Evolutionary conservation across 2,329 filamentous ascomycete genomes (phyloP).

Genomic region (Ilyonectria mors-panacis): DNA sequence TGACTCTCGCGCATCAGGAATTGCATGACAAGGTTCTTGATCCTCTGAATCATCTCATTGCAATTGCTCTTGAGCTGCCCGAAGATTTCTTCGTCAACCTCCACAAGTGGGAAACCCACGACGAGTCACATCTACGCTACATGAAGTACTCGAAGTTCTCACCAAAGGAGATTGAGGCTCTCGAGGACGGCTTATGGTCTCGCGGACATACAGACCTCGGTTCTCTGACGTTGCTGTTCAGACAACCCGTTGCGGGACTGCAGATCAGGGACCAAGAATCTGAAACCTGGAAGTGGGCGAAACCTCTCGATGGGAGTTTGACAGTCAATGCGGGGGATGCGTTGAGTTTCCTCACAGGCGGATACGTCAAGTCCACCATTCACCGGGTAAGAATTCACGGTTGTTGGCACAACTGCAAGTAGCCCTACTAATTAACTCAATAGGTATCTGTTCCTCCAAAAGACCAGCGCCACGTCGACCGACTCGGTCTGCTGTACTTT

Average conservation of each 20-base stretch:
- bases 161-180: conserved; percentile 61
- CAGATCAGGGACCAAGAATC: conserved; percentile 66
- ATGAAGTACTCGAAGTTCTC: conserved; percentile 71
- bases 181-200: conserved; percentile 59
- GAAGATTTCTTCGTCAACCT: conserved; percentile 68
- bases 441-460: conserved; percentile 56
- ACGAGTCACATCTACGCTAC: conserved; percentile 74
- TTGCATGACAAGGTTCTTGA: conserved; percentile 69
- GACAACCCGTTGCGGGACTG: conserved; percentile 70
- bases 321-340: conserved; percentile 68
- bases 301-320: conserved; percentile 64
- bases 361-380: conserved; percentile 60
- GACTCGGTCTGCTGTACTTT: conserved; percentile 67
- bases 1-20: conserved; percentile 46
- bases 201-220: conserved; percentile 71
- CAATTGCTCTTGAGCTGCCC: conserved; percentile 72
- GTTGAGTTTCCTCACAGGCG: conserved; percentile 63
- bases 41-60: conserved; percentile 72
- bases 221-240: conserved; percentile 69
- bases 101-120: conserved; percentile 71
- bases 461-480: conserved; percentile 61
- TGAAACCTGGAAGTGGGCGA: conserved; percentile 66
- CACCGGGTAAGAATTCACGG: conserved; percentile 50
- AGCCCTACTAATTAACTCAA: background rate
- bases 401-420: too few relatives aligned